phyloP scores from a whole-genome alignment of 768 basidiomycete species.

The Boletus speciosus region DNA sequence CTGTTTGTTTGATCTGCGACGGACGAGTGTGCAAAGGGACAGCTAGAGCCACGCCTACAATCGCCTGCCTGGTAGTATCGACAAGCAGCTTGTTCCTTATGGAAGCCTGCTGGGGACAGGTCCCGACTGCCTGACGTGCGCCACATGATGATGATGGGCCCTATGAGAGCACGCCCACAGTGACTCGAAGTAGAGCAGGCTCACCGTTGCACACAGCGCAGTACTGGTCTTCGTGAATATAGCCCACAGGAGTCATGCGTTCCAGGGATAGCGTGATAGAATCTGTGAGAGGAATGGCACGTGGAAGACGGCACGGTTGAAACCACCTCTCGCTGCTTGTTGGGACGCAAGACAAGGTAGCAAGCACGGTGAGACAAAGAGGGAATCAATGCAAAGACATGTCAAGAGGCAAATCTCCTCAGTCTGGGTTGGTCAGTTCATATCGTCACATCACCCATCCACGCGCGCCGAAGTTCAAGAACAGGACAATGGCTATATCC shows the following conservation, averaged over 20 bases:
- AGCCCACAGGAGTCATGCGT: slow-evolving; percentile 9
- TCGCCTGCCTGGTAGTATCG: slow-evolving; percentile 25
- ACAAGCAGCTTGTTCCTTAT: slow-evolving; percentile 16
- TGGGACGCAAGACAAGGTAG: slow-evolving; percentile 36
- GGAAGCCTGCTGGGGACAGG: neutral
- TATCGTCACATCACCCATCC: slow-evolving; percentile 14
- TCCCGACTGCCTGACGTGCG: slow-evolving; percentile 10
- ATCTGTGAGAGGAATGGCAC: neutral
- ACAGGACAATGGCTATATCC: slow-evolving; percentile 33
- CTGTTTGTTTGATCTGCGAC: slow-evolving; percentile 11
- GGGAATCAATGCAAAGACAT: slow-evolving; percentile 8
- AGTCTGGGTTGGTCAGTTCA: slow-evolving; percentile 12
- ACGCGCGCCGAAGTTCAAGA: slow-evolving; percentile 17
- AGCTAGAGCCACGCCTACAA: slow-evolving; percentile 27
- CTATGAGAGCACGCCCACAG: neutral
- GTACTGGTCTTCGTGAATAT: slow-evolving; percentile 14
- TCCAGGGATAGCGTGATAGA: slow-evolving; percentile 3
- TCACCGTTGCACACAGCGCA: slow-evolving; percentile 15
- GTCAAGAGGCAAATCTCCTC: slow-evolving; percentile 16
- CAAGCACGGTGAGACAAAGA: slow-evolving; percentile 23
- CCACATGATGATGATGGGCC: slow-evolving; percentile 4
- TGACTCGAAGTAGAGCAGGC: neutral
- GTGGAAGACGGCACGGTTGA: slow-evolving; percentile 8
- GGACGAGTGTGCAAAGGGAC: slow-evolving; percentile 23
- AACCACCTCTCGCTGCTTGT: slow-evolving; percentile 27